A percentile compares a stretch with the other conserved stretches of the same genome.
phyloP scores from a whole-genome alignment of 2,329 filamentous ascomycete genomes.

The Pleomassaria siparia region DNA sequence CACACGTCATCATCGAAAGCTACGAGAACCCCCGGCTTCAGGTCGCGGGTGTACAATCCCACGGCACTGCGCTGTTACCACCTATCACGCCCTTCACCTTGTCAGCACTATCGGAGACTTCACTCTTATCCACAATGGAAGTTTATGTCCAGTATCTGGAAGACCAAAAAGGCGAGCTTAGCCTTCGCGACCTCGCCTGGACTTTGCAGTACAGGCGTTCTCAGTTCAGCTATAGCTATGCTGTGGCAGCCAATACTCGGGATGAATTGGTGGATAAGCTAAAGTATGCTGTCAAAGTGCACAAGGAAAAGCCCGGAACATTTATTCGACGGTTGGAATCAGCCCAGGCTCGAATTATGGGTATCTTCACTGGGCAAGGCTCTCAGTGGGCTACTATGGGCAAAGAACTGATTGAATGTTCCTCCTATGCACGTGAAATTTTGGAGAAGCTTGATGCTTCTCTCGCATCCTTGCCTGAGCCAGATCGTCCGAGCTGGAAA shows the following conservation, averaged over 20 bases:
- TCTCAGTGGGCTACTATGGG: slow-evolving; percentile 47
- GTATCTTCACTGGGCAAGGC: slow-evolving; percentile 48
- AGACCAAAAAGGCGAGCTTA: neutral
- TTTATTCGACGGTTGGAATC: slow-evolving; percentile 1
- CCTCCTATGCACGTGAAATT: slow-evolving; percentile 17
- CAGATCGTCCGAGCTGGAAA: slow-evolving; percentile 15
- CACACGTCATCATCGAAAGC: slow-evolving; percentile 24
- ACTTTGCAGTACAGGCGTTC: slow-evolving; percentile 7
- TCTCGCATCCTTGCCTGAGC: slow-evolving; percentile 6
- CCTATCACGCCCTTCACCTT: slow-evolving; percentile 12
- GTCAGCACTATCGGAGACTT: slow-evolving; percentile 9
- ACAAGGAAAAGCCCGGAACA: slow-evolving; percentile 4
- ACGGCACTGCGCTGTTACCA: slow-evolving; percentile 29
- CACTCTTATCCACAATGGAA: neutral
- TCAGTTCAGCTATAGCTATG: slow-evolving; percentile 1
- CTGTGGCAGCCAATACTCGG: neutral
- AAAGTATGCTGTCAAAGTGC: slow-evolving; percentile 15
- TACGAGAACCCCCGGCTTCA: slow-evolving; percentile 4
- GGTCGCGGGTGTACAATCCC: neutral
- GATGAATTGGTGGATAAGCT: neutral
- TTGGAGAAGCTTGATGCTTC: slow-evolving; percentile 24
- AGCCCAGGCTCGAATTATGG: slow-evolving; percentile 21
- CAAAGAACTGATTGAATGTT: slow-evolving; percentile 28
- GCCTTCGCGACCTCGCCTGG: slow-evolving; percentile 8
- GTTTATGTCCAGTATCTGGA: slow-evolving; percentile 6